Conservation (phyloP, 2,329 filamentous ascomycete genomes). For the Apiospora aurea region DNA sequence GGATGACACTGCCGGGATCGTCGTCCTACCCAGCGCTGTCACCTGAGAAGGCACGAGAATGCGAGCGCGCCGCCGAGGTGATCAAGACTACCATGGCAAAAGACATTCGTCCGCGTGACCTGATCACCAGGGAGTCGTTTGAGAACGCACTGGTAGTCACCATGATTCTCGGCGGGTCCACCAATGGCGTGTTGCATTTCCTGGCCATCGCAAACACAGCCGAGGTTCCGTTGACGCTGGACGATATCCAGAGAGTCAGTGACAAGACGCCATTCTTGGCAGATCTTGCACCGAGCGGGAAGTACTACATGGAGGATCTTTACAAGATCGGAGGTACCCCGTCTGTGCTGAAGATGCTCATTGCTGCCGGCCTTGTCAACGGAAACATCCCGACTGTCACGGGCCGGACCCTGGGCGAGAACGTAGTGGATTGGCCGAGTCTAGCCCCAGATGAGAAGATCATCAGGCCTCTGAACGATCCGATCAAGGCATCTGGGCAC, state of each 20-base stretch:
- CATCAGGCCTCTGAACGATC: constrained; percentile 75
- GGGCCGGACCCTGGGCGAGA: constrained; percentile 76
- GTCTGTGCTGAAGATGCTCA: constrained; percentile 75
- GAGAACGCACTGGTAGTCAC: constrained; percentile 90
- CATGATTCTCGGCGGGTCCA: constrained; percentile 90
- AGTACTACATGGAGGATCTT: constrained; percentile 82
- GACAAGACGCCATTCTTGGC: constrained; percentile 87
- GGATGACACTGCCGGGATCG: constrained; percentile 80
- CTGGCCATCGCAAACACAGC: constrained; percentile 90
- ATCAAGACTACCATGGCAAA: constrained; percentile 82
- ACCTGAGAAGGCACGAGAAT: constrained; percentile 86
- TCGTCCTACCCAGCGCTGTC: constrained; percentile 83
- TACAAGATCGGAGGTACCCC: constrained; percentile 80
- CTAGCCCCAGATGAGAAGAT: constrained; percentile 73
- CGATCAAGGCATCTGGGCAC: constrained; percentile 85
- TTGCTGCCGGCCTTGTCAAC: constrained; percentile 73
- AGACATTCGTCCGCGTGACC: constrained; percentile 81
- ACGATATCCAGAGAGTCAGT: constrained; percentile 83
- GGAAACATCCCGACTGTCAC: constrained; percentile 77
- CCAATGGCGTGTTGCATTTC: constrained; percentile 88
- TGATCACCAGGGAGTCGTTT: constrained; percentile 81
- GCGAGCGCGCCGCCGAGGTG: constrained; percentile 78
- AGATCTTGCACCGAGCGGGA: constrained; percentile 82
- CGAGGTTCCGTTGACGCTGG: constrained; percentile 76
- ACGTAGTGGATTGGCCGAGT: constrained; percentile 72